Evolutionary conservation across 1,284 basidiomycete genomes (phyloP), one percentile per base, ranked within the genome.

Genomic region (Cystobasidium slooffiae): DNA sequence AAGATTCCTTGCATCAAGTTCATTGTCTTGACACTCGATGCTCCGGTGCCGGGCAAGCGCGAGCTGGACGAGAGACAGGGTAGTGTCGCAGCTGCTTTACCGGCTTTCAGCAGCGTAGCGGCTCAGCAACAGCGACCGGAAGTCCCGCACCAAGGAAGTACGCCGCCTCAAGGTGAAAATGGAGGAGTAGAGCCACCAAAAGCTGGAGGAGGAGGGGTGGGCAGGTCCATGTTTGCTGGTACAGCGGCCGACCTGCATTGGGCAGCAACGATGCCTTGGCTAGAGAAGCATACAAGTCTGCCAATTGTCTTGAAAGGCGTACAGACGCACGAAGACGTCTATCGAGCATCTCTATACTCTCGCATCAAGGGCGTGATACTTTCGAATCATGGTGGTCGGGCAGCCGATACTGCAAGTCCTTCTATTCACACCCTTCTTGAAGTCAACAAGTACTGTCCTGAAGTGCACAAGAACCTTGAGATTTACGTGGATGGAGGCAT

Each of bases 401-500:
- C 78, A 52, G 69, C 76, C 43, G 75, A 77, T n/a, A 76, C 76
- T 43, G 76, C 79, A 1, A 75, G 78, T 20, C 64, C 70, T 20
- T 61, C 69, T 5, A 51, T 79, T 22, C 77, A 80, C 52, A 80
- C 79, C 12, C 68, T 80, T 5, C 75, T 80, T 49, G 78, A 79
- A 80, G 85, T 96, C 68, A 88, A 88, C 16, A 85, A 87, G 76
- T 86, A 89, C 77, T 85, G 88, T 53, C 92, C 93, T 0, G 88
- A 91, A 75, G 85, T 93, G n/a, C 90, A 95, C 75, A 81, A 87
- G 39, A 82, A 83, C 78, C 77, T 86, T 72, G 86, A 88, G 88
- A 91, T 97, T 16, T 95, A 92, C 79, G 88, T 96, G 72, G 94
- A 97, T 81, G 94, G 94, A 16, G 94, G 94, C 4, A 85, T 94